Evolutionary conservation across 352 stramenopile species (phyloP), one percentile per base, ranked within the genome.

Genomic region (Phytophthora hybrid): DNA sequence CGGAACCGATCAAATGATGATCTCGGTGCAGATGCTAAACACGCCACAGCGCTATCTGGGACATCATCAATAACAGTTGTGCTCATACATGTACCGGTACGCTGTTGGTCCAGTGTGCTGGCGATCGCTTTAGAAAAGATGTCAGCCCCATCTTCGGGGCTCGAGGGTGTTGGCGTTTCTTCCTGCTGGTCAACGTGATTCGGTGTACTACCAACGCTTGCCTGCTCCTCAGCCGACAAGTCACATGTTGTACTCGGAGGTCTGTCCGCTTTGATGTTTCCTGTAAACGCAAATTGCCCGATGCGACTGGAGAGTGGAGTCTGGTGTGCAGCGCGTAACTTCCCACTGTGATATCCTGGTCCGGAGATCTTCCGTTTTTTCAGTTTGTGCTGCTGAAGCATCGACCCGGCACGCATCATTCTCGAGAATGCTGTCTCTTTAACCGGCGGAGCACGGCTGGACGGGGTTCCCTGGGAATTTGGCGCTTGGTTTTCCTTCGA

Each of bases 341-440:
- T 72, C 53, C 65, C 39, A 52, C 70, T 60, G 32, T 59, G 74
- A 52, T 66, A 66, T 11, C 65, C 53, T 61, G 44, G 53, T 11
- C 68, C 55, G 32, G n/a, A 59, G 10, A 34, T 59, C 32, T 76
- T 83, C 59, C 84, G 84, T 29, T 89, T 85, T 67, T 91, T 93
- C 34, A 85, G 65, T 21, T 80, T 83, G 18, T 88, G 72, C 37
- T 86, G 84, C 23, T 87, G 79, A 13, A 92, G 66, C 58, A 81
- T 69, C 26, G 84, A 87, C 0, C 87, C 87, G 19, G 89, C 89
- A 14, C 79, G 75, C 84, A 96, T 93, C 85, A 96, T 93, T 26
- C 89, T 79, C 32, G 86, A 83, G 63, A 96, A 96, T 2, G 89
- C 89, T n/a, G 90, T 96, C 65, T 93, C 85, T 55, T 88, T 87